phyloP scores from a whole-genome alignment of 345 rosid genomes.

The Heritiera littoralis region DNA sequence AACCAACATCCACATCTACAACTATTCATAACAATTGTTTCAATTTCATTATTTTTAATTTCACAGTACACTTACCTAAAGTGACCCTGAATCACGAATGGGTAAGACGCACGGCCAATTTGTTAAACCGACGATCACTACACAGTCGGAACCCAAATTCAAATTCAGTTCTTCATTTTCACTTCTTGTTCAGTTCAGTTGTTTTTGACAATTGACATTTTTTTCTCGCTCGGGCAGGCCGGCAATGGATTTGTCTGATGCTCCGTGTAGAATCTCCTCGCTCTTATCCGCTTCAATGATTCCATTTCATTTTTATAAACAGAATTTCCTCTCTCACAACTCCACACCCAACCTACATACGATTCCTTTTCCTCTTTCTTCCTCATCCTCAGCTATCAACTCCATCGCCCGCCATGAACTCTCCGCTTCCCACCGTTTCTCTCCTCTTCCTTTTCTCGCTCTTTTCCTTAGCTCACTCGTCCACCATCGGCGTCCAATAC shows the following conservation, averaged over 20 bases:
- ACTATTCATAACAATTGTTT: too few species aligned
- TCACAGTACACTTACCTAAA: too few species aligned
- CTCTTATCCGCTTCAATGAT: slow-evolving; percentile 19
- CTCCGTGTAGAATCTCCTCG: slow-evolving; percentile 15
- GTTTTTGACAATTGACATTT: too few species aligned
- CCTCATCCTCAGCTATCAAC: background rate
- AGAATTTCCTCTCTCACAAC: background rate
- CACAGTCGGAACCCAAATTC: too few species aligned
- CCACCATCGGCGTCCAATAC: slow-evolving; percentile 62
- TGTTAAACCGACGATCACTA: too few species aligned
- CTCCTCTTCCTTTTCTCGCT: slow-evolving; percentile 23
- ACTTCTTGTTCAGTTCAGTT: too few species aligned
- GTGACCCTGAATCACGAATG: too few species aligned
- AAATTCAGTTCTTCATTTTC: too few species aligned
- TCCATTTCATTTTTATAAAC: slow-evolving; percentile 17
- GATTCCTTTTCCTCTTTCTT: background rate
- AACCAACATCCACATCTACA: too few species aligned
- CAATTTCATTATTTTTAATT: too few species aligned
- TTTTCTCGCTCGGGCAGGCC: slow-evolving; percentile 5
- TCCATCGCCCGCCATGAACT: slow-evolving; percentile 30
- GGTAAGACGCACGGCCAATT: too few species aligned
- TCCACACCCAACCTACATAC: background rate
- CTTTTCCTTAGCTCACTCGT: slow-evolving; percentile 31
- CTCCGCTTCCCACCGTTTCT: slow-evolving; percentile 35
- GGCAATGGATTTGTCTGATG: slow-evolving; percentile 27